A percentile compares a stretch with the other conserved stretches of the same genome.
Evolutionary conservation across 345 rosid genomes (phyloP).

Genomic region (Hypericum androsaemum): DNA sequence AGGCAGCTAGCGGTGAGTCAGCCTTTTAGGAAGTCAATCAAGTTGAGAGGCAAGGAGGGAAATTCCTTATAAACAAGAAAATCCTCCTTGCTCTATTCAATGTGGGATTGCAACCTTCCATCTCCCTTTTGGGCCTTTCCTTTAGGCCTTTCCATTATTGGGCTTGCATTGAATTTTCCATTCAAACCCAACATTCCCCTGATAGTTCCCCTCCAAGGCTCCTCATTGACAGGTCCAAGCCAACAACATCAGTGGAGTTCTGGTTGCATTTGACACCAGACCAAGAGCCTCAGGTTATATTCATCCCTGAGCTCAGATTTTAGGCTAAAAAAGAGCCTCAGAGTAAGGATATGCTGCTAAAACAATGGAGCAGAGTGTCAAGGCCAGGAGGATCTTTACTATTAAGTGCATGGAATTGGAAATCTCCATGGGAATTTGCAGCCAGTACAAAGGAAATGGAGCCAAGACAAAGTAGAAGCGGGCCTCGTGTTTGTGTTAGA

Average conservation of each 20-base stretch:
- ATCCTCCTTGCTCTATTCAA: too few species aligned
- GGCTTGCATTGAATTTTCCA: too few species aligned
- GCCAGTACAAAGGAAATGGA: slow-evolving; percentile 13
- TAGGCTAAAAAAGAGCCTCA: slow-evolving; percentile 49
- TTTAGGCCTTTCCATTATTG: too few species aligned
- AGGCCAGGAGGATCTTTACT: slow-evolving; percentile 19
- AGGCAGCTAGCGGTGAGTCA: too few species aligned
- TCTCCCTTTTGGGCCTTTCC: too few species aligned
- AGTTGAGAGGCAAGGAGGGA: too few species aligned
- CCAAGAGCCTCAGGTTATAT: slow-evolving; percentile 57
- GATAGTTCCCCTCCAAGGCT: slow-evolving; percentile 55
- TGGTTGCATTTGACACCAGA: slow-evolving; percentile 63
- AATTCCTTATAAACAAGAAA: too few species aligned
- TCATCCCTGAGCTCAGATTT: slow-evolving; percentile 57
- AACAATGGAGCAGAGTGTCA: slow-evolving; percentile 13
- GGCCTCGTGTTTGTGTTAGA: slow-evolving; percentile 11
- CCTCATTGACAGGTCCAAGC: slow-evolving; percentile 52
- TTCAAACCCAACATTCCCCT: slow-evolving; percentile 32
- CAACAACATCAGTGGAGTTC: slow-evolving; percentile 44
- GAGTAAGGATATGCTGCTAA: slow-evolving; percentile 49
- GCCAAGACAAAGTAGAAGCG: neutral
- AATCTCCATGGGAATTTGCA: slow-evolving; percentile 50
- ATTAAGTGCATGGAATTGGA: slow-evolving; percentile 22
- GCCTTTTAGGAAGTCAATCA: too few species aligned
- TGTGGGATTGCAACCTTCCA: too few species aligned